Percentiles rank a stretch among this genome's conserved stretches.
phyloP scores from a whole-genome alignment of 106 monocot genomes.

The Dioscorea alata region DNA sequence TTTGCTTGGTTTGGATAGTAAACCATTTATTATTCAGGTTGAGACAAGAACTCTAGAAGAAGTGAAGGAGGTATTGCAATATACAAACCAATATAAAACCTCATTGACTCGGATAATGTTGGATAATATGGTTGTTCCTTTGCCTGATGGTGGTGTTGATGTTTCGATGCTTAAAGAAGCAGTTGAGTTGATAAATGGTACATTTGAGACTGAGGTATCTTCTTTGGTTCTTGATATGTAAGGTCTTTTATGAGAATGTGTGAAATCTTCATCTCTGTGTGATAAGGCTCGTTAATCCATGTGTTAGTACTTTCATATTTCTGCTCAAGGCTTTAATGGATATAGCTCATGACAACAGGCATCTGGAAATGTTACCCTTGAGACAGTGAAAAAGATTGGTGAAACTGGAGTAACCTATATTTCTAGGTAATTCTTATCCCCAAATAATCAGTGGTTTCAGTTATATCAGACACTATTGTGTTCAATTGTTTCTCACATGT shows the following conservation, averaged over 20 bases:
- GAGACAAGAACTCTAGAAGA: slow-evolving; percentile 95
- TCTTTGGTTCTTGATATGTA: not conserved
- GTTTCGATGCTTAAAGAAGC: slow-evolving; percentile 92
- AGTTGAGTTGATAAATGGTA: slow-evolving; percentile 67
- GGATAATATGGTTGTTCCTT: slow-evolving; percentile 89
- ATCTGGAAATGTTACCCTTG: slow-evolving; percentile 97
- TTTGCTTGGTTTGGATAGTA: no score
- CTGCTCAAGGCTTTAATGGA: not conserved
- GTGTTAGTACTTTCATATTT: not conserved
- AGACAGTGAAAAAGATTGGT: slow-evolving; percentile 92
- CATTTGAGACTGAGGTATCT: slow-evolving; percentile 93
- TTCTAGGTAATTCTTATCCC: slow-evolving; percentile 52
- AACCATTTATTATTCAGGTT: slow-evolving; percentile 36
- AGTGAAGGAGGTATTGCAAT: slow-evolving; percentile 73
- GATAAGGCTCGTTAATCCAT: not conserved
- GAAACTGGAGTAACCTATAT: slow-evolving; percentile 92
- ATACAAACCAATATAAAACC: slow-evolving; percentile 59
- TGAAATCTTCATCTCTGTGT: not conserved
- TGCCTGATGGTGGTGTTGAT: slow-evolving; percentile 75
- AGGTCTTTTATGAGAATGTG: not conserved
- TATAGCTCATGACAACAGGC: slow-evolving; percentile 37
- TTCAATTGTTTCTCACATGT: no score
- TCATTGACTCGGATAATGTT: slow-evolving; percentile 81
- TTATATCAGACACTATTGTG: not conserved
- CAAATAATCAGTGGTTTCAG: not conserved